Conservation (phyloP, 129 eudicot species). For the Flaveria robusta region DNA sequence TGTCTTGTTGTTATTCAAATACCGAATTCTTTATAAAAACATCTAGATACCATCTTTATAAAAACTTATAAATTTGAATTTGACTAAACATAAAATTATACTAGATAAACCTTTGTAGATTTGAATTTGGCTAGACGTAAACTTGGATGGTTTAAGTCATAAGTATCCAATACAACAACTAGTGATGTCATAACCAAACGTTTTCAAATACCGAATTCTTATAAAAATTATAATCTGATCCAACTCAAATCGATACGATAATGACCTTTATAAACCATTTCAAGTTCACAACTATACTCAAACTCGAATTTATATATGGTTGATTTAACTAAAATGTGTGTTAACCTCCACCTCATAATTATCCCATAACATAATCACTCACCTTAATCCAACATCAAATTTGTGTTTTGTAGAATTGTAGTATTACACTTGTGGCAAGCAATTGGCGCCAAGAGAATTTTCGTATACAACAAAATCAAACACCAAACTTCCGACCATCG, state of each 20-base stretch:
- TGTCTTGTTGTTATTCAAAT: too few relatives aligned
- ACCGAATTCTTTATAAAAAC: too few relatives aligned
- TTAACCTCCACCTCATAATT: too few relatives aligned
- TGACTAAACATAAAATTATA: neutral
- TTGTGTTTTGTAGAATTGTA: neutral
- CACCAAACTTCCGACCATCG: conserved; percentile 25
- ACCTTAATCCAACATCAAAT: neutral
- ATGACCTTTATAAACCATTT: too few relatives aligned
- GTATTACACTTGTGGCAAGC: conserved; percentile 4
- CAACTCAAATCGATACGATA: too few relatives aligned
- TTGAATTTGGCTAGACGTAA: neutral
- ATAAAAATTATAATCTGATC: too few relatives aligned
- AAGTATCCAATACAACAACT: neutral
- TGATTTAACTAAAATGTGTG: too few relatives aligned
- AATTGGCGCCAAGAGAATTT: conserved; percentile 43
- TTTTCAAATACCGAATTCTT: too few relatives aligned
- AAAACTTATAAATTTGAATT: neutral
- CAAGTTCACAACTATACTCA: too few relatives aligned
- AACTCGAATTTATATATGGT: too few relatives aligned
- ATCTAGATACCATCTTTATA: neutral
- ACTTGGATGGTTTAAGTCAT: neutral
- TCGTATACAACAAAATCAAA: conserved; percentile 9
- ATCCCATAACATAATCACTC: too few relatives aligned
- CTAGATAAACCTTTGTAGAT: neutral
- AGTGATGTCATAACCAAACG: neutral